Conservation (phyloP, 768 basidiomycete species). For the Boletus pseudo-olivaceus region DNA sequence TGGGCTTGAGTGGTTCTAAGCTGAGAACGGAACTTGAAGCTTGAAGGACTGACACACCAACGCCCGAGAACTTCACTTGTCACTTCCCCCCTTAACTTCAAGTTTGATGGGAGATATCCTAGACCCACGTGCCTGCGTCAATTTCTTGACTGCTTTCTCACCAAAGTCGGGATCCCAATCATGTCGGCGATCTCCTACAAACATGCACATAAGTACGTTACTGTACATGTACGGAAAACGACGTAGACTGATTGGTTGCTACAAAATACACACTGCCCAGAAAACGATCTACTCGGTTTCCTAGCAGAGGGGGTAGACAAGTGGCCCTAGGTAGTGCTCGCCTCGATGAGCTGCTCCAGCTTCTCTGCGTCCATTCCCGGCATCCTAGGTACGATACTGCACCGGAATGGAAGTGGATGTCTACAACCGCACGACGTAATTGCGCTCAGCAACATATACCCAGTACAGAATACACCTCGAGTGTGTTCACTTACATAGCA, state of each 20-base stretch:
- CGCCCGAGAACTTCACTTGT: too few species aligned
- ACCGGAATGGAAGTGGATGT: conserved; percentile 17
- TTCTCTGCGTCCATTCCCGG: background rate
- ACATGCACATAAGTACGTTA: too few species aligned
- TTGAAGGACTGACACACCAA: too few species aligned
- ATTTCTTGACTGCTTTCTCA: background rate
- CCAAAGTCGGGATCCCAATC: background rate
- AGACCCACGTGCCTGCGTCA: too few species aligned
- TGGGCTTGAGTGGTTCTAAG: too few species aligned
- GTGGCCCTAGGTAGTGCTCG: conserved; percentile 6
- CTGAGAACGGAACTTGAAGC: too few species aligned
- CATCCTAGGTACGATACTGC: conserved; percentile 11
- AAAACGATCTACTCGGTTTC: background rate
- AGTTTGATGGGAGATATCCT: too few species aligned
- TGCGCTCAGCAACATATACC: background rate
- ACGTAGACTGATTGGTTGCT: background rate
- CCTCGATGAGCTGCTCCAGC: conserved; percentile 13
- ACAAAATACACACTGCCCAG: background rate
- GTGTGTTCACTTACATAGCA: conserved; percentile 8
- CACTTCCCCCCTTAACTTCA: too few species aligned
- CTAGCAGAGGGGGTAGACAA: background rate
- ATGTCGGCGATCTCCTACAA: background rate
- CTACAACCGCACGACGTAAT: background rate
- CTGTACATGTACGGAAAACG: background rate
- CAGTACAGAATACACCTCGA: background rate